Base-by-base conservation (phyloP, 2,329 filamentous ascomycete genomes). In the Coniochaeta hoffmannii region DNA sequence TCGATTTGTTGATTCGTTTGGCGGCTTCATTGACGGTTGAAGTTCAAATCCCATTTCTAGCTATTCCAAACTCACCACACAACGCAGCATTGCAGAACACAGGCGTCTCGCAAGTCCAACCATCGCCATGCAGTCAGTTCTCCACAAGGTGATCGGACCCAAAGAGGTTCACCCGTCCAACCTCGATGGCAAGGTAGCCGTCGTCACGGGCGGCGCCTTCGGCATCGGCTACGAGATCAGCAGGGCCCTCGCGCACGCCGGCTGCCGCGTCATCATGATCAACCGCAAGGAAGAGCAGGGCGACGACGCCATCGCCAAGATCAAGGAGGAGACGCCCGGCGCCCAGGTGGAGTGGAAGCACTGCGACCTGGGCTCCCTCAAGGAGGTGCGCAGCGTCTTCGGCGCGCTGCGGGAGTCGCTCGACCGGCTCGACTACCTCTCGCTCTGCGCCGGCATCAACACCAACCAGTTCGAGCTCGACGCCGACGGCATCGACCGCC, bases 361-460 rank as follows among this genome's bases (percentile, higher is more conserved):
- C 19, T 77, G 73, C 53, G 73, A 76, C 57, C 54, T 76, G 57
- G 73, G 70, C 7, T 68, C 68, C 52, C 63, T 75, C 3, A 62
- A 63, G 5, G 58, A 74, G 50, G 65, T 73, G 3, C 68, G 68
- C 50, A 62, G 67, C 12, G 71, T 74, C 1, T 76, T 76, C 55
- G 64, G 63, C 1, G 58, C 60, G 1, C 59, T 75, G 1, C 61
- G 68, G 1, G 63, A 72, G 2, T 63, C 59, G 0, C 67, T 74
- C 11, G 62, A 69, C 1, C 63, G 73, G 1, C 61, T 77, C 10
- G 73, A 76, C 56, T 66, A 74, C 62, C 62, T 76, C n/a, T 69
- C 75, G 0, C 61, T 75, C 1, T 72, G 68, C 0, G 73, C 74
- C 0, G 74, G 74, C 4, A 75, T 76, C 57, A 76, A 76, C 58